phyloP scores from a whole-genome alignment of 2,329 filamentous ascomycete genomes.

The Sclerotinia nivalis region DNA sequence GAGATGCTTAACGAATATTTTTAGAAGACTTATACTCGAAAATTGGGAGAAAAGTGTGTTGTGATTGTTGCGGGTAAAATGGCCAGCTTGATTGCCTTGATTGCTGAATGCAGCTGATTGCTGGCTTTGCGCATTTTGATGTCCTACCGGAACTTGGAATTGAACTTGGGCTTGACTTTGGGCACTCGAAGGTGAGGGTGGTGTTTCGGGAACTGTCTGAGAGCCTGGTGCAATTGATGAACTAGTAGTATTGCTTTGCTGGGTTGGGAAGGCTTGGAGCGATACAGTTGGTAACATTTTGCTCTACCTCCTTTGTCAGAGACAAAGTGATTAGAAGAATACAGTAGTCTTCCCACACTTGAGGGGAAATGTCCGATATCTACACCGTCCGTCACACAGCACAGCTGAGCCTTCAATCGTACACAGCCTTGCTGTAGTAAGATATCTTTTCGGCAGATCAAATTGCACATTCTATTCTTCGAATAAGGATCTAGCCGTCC shows the following conservation, averaged over 20 bases:
- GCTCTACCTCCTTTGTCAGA: background rate
- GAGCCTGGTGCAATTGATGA: background rate
- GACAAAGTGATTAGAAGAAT: too few species aligned
- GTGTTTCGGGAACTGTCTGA: background rate
- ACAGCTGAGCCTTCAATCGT: background rate
- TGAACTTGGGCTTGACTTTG: background rate
- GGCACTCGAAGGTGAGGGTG: background rate
- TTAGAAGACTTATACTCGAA: too few species aligned
- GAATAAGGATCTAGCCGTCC: background rate
- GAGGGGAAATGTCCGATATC: background rate
- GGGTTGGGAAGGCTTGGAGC: background rate
- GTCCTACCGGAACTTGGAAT: background rate
- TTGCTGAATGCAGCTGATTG: background rate
- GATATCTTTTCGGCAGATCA: background rate
- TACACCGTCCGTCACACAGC: background rate
- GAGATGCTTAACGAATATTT: background rate
- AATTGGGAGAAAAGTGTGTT: background rate
- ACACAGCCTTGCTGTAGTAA: background rate
- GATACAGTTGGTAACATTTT: background rate
- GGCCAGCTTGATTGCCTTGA: background rate
- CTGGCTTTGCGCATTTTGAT: background rate
- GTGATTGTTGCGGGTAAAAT: too few species aligned
- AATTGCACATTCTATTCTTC: background rate
- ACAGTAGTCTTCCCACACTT: background rate
- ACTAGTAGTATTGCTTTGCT: background rate